These are phyloP conservation scores for Agaricus bisporus DNA, from an alignment of 768 basidiomycete species.

Conservation along the genomic window DNA sequence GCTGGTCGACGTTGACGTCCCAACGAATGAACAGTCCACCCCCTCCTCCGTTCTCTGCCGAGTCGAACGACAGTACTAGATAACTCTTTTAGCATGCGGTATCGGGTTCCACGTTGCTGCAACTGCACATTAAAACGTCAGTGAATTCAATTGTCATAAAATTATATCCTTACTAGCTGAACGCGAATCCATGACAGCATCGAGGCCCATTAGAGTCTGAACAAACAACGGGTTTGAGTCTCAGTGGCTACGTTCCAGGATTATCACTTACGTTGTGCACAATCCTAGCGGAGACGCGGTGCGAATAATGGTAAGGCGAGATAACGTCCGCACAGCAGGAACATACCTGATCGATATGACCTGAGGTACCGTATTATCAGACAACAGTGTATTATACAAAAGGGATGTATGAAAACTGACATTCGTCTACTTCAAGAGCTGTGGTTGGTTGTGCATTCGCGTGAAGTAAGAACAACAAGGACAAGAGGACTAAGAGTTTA, in stretches of 20 bases:
- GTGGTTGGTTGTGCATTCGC: background rate
- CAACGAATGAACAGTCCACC: no score
- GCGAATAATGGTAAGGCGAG: no score
- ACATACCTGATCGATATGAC: slow-evolving; percentile 2
- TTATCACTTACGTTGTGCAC: background rate
- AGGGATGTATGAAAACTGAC: background rate
- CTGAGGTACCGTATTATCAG: background rate
- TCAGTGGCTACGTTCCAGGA: background rate
- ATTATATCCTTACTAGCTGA: background rate
- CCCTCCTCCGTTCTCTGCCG: no score
- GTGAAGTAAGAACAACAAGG: background rate
- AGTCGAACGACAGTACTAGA: no score
- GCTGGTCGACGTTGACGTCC: no score
- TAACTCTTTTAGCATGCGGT: background rate
- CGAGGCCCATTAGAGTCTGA: background rate
- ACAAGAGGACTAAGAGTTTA: background rate
- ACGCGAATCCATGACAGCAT: slow-evolving; percentile 7
- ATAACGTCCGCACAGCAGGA: no score
- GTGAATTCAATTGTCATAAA: background rate
- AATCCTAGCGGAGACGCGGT: background rate
- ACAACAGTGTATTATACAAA: no score
- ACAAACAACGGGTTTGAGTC: background rate
- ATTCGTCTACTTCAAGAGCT: background rate
- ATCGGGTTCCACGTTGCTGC: background rate
- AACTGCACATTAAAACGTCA: background rate